These are phyloP conservation scores for Hanseniaspora taiwanica DNA, from an alignment of 805 yeast species.

Conservation along the genomic window DNA sequence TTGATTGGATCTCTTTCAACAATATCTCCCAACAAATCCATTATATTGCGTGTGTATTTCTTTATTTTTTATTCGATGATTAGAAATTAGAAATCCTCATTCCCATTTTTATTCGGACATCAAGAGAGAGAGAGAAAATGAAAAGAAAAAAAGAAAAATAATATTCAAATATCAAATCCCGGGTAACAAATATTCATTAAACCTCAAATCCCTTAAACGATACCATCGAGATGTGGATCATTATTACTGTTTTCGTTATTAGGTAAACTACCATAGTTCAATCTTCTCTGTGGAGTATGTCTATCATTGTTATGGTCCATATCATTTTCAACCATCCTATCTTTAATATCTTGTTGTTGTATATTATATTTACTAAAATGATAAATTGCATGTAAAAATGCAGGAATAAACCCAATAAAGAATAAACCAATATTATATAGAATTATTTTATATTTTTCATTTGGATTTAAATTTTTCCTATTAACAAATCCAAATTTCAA, in stretches of 20 bases:
- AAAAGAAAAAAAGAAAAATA: too few species aligned
- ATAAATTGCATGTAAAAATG: slow-evolving; percentile 55
- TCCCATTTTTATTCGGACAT: too few species aligned
- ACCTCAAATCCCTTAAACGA: too few species aligned
- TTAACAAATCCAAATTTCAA: slow-evolving; percentile 58
- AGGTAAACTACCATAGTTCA: not conserved
- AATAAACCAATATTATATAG: slow-evolving; percentile 49
- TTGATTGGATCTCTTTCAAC: slow-evolving; percentile 41
- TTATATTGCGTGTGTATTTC: too few species aligned
- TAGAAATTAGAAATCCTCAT: too few species aligned
- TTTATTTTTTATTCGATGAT: too few species aligned
- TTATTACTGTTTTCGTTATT: not conserved
- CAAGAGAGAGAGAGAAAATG: too few species aligned
- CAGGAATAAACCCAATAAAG: slow-evolving; percentile 55
- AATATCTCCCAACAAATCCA: slow-evolving; percentile 65
- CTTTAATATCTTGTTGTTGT: not conserved
- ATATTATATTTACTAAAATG: slow-evolving; percentile 36
- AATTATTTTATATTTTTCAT: slow-evolving; percentile 12
- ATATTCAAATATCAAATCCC: too few species aligned
- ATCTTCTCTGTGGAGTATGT: too few species aligned
- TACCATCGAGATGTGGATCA: not conserved
- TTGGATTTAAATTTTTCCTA: slow-evolving; percentile 8
- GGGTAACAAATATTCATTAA: too few species aligned
- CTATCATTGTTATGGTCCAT: not conserved
- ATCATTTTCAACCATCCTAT: not conserved